phyloP scores from a whole-genome alignment of 2,329 filamentous ascomycete genomes.

The Penicillium sp. region DNA sequence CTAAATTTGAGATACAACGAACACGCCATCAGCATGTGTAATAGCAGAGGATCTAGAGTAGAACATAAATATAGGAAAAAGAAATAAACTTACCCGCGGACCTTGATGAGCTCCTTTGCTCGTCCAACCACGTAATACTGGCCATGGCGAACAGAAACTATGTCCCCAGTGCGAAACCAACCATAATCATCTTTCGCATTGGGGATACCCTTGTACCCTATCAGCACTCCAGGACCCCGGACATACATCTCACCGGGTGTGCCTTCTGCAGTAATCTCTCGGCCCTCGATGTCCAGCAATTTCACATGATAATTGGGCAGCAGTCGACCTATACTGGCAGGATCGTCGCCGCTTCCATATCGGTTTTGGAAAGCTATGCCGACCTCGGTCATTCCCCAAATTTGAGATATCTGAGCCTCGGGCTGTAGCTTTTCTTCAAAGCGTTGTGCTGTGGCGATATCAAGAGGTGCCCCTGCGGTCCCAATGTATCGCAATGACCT shows the following conservation, averaged over 20 bases:
- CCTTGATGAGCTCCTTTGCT: slow-evolving; percentile 46
- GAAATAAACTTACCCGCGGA: slow-evolving; percentile 33
- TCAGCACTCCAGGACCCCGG: slow-evolving; percentile 33
- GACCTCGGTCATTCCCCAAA: slow-evolving; percentile 56
- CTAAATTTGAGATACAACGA: slow-evolving; percentile 20
- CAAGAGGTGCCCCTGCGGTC: slow-evolving; percentile 50
- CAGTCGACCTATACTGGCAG: slow-evolving; percentile 47
- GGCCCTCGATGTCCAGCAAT: slow-evolving; percentile 32
- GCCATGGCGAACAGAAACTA: slow-evolving; percentile 33
- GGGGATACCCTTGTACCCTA: slow-evolving; percentile 33
- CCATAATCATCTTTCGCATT: slow-evolving; percentile 34
- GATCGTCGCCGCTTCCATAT: slow-evolving; percentile 37
- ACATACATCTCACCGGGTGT: slow-evolving; percentile 41
- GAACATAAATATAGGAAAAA: neutral
- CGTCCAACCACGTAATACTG: slow-evolving; percentile 39
- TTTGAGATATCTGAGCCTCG: slow-evolving; percentile 42
- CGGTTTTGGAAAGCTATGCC: slow-evolving; percentile 43
- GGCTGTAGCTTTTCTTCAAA: slow-evolving; percentile 39
- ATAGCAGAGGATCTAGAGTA: neutral
- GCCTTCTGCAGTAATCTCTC: slow-evolving; percentile 25
- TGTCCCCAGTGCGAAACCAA: slow-evolving; percentile 44
- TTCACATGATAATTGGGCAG: slow-evolving; percentile 40
- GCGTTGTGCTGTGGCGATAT: slow-evolving; percentile 36
- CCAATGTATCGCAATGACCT: slow-evolving; percentile 42
- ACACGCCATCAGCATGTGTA: neutral